phyloP scores from a whole-genome alignment of 2,329 filamentous ascomycete species.

The Fusarium falciforme region DNA sequence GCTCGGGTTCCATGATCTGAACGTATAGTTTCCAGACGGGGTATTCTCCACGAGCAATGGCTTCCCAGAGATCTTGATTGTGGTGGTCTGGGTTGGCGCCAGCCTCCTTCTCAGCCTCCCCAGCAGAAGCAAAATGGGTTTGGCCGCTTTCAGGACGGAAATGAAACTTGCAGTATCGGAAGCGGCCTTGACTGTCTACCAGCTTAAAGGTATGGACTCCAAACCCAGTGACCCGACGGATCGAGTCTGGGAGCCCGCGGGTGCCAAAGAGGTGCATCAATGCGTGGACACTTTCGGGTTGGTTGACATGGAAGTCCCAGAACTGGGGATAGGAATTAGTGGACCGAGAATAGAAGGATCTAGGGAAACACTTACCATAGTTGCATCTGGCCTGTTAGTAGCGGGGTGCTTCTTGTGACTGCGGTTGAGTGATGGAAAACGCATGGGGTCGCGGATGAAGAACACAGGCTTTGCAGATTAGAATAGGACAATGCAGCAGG shows the following conservation, averaged over 20 bases:
- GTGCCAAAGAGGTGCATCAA: slow-evolving; percentile 26
- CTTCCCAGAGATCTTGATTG: slow-evolving; percentile 43
- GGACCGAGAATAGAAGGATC: not conserved
- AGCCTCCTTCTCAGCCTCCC: slow-evolving; percentile 13
- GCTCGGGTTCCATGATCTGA: slow-evolving; percentile 64
- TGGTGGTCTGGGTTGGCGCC: slow-evolving; percentile 25
- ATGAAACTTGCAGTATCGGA: slow-evolving; percentile 27
- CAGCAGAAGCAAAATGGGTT: not conserved
- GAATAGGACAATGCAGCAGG: not conserved
- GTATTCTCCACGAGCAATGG: slow-evolving; percentile 58
- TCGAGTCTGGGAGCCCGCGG: slow-evolving; percentile 17
- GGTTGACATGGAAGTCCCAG: slow-evolving; percentile 32
- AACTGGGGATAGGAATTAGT: not conserved
- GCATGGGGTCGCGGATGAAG: slow-evolving; percentile 79
- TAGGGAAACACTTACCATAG: not conserved
- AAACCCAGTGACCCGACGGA: slow-evolving; percentile 17
- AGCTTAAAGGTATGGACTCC: slow-evolving; percentile 25
- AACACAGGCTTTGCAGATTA: slow-evolving; percentile 66
- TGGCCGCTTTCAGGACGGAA: not conserved
- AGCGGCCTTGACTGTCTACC: not conserved
- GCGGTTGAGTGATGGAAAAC: slow-evolving; percentile 82
- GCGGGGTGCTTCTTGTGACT: slow-evolving; percentile 82
- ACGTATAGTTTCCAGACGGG: slow-evolving; percentile 64
- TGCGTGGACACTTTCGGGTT: slow-evolving; percentile 21
- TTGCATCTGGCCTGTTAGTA: slow-evolving; percentile 52